Evolutionary conservation across 768 basidiomycete species (phyloP).

Genomic region (Phlegmacium glaucopus): DNA sequence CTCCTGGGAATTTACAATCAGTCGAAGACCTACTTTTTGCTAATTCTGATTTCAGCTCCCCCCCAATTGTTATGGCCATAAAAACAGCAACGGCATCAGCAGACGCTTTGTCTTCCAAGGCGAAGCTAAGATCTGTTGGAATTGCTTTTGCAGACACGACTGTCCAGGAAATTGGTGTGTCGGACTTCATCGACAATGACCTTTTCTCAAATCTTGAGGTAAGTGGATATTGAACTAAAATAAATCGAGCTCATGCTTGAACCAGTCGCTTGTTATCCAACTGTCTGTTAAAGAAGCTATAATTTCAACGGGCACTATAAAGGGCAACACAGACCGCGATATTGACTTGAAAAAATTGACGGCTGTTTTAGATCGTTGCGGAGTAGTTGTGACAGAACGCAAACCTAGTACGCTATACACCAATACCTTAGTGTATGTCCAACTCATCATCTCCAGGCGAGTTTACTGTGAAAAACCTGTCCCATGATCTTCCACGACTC

Average conservation of each 20-base stretch:
- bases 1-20: constrained; percentile 63
- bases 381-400: constrained; percentile 85
- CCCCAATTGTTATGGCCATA: constrained; percentile 89
- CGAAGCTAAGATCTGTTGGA: constrained; percentile 73
- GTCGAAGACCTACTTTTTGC: constrained; percentile 86
- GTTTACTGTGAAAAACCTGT: constrained; percentile 75
- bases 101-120: constrained; percentile 37
- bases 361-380: constrained; percentile 85
- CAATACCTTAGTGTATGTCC: neutral
- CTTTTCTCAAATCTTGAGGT: constrained; percentile 96
- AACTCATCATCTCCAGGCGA: constrained; percentile 52
- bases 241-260: neutral
- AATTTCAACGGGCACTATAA: constrained; percentile 67
- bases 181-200: constrained; percentile 93
- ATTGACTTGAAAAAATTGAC: constrained; percentile 85
- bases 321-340: constrained; percentile 76
- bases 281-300: constrained; percentile 97
- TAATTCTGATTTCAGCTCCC: constrained; percentile 72
- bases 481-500: constrained; percentile 75
- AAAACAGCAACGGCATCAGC: constrained; percentile 61
- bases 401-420: constrained; percentile 65
- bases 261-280: constrained; percentile 90
- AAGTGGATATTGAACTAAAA: constrained; percentile 6
- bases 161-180: constrained; percentile 77
- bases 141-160: constrained; percentile 92